Conservation (phyloP, 192 early-diverging fungal species). For the Umbelopsis sp. region DNA sequence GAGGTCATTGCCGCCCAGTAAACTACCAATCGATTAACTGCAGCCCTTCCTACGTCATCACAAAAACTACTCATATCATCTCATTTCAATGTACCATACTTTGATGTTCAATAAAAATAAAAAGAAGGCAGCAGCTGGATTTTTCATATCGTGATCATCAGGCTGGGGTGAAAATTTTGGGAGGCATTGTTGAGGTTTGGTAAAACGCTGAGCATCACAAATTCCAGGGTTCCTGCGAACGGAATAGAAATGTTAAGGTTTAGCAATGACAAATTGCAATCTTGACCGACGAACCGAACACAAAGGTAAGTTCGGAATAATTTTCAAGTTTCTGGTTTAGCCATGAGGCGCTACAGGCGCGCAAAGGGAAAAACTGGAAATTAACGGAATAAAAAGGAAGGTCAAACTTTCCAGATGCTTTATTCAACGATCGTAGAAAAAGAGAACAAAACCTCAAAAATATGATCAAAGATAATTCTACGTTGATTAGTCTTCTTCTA, state of each 20-base stretch:
- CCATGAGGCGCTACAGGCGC: background rate
- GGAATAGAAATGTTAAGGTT: background rate
- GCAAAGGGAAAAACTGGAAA: slow-evolving; percentile 3
- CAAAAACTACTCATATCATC: background rate
- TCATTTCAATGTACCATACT: background rate
- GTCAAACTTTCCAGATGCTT: background rate
- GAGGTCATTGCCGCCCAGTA: slow-evolving; percentile 72
- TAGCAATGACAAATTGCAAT: background rate
- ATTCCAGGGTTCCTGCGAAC: background rate
- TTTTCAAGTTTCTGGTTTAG: background rate
- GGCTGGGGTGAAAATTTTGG: too few species aligned
- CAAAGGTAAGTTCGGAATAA: background rate
- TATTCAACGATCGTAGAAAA: too few species aligned
- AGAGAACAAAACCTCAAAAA: too few species aligned
- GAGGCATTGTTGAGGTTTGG: background rate
- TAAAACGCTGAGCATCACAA: background rate
- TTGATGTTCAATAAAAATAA: background rate
- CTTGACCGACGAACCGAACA: background rate
- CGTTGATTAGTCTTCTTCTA: background rate
- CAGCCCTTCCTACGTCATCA: background rate
- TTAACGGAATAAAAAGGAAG: slow-evolving; percentile 9
- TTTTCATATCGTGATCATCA: too few species aligned
- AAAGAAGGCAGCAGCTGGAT: background rate
- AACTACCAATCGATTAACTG: background rate
- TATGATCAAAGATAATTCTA: too few species aligned